Percentiles rank a stretch among this genome's conserved stretches.
Conservation (phyloP, 164 flowering plant genomes). For the Aristolochia fimbriata region DNA sequence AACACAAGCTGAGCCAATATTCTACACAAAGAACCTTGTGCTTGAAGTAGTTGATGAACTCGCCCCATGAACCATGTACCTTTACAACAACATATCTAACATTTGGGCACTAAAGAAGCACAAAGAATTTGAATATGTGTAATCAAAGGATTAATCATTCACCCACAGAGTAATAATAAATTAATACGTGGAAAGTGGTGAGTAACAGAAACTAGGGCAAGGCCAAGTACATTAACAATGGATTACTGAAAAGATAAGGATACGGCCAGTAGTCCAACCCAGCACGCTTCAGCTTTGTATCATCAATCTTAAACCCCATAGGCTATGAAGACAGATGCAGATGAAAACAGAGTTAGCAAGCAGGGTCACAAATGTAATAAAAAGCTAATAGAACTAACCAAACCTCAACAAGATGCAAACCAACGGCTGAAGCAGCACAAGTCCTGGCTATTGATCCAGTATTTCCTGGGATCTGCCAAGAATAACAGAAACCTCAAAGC, state of each 20-base stretch:
- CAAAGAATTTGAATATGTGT: neutral
- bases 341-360: neutral
- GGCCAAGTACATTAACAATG: neutral
- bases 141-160: neutral
- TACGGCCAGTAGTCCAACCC: slow-evolving; percentile 99
- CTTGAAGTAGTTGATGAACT: slow-evolving; percentile 63
- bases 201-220: too few relatives aligned
- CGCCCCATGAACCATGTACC: slow-evolving; percentile 84
- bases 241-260: slow-evolving; percentile 25
- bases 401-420: slow-evolving; percentile 87
- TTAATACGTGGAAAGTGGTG: neutral
- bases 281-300: slow-evolving; percentile 87
- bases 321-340: slow-evolving; percentile 38
- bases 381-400: slow-evolving; percentile 2
- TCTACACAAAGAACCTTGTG: slow-evolving; percentile 40
- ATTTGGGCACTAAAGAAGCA: slow-evolving; percentile 14
- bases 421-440: slow-evolving; percentile 93
- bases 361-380: neutral
- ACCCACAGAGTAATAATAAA: neutral
- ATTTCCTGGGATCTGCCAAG: slow-evolving; percentile 94
- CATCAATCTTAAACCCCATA: slow-evolving; percentile 79
- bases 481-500: slow-evolving; percentile 3
- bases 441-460: slow-evolving; percentile 93
- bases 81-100: slow-evolving; percentile 87
- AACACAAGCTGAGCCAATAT: neutral